A percentile compares a stretch with the other conserved stretches of the same genome.
phyloP scores from a whole-genome alignment of 768 basidiomycete species.

The Mycena polygramma region DNA sequence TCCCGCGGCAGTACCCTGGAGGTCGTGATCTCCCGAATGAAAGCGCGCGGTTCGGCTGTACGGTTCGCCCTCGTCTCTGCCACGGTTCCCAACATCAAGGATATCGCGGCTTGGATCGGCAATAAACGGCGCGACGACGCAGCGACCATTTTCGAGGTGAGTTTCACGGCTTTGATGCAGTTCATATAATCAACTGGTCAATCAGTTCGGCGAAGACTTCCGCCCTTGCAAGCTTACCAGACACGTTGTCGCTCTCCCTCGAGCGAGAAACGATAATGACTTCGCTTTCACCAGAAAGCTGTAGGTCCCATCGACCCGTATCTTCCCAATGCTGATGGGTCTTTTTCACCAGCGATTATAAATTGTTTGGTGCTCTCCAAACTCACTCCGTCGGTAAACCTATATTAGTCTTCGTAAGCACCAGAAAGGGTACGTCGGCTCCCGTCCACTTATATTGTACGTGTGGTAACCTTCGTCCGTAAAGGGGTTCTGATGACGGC shows the following conservation, averaged over 20 bases:
- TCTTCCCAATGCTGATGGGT: neutral
- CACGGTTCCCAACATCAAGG: slow-evolving; percentile 92
- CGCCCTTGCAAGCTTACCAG: slow-evolving; percentile 86
- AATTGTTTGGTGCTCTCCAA: slow-evolving; percentile 79
- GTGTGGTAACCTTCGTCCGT: slow-evolving; percentile 3
- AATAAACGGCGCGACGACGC: slow-evolving; percentile 51
- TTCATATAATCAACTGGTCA: neutral
- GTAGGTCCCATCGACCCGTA: slow-evolving; percentile 5
- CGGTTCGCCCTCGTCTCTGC: slow-evolving; percentile 94
- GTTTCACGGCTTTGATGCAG: slow-evolving; percentile 5
- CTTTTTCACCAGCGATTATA: slow-evolving; percentile 62
- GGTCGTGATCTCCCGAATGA: slow-evolving; percentile 96
- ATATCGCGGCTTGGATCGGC: slow-evolving; percentile 92
- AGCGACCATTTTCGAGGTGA: slow-evolving; percentile 81
- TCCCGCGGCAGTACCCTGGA: slow-evolving; percentile 92
- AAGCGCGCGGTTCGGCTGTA: slow-evolving; percentile 72
- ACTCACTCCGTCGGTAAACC: slow-evolving; percentile 85
- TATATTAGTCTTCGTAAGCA: slow-evolving; percentile 89
- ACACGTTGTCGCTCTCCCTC: slow-evolving; percentile 78
- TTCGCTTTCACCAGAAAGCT: slow-evolving; percentile 81
- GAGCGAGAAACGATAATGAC: slow-evolving; percentile 77
- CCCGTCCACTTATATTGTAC: neutral
- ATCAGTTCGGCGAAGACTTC: slow-evolving; percentile 92
- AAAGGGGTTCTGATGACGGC: slow-evolving; percentile 77
- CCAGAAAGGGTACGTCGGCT: slow-evolving; percentile 76